Conservation (phyloP, 2,329 filamentous ascomycete species). For the Pseudogymnoascus sp. region DNA sequence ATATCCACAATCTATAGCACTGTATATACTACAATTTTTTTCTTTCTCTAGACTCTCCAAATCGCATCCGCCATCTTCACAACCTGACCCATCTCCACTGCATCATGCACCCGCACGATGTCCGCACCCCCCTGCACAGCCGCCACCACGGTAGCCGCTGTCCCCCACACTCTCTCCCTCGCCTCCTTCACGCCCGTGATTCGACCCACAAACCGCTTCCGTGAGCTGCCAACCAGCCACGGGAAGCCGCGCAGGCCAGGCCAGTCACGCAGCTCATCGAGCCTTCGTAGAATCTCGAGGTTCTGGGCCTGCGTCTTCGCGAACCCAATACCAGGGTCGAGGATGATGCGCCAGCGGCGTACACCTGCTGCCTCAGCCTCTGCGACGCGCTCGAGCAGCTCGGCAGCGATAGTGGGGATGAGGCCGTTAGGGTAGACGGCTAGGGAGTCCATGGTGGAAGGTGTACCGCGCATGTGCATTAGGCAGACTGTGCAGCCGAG, state of each 20-base stretch:
- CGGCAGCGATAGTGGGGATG: constrained; percentile 47
- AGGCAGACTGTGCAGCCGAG: constrained; percentile 72
- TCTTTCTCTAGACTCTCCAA: constrained; percentile 46
- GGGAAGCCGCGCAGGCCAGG: constrained; percentile 64
- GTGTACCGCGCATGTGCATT: constrained; percentile 69
- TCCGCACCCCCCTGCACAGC: constrained; percentile 84
- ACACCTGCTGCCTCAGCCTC: constrained; percentile 77
- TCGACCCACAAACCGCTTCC: constrained; percentile 82
- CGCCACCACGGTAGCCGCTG: constrained; percentile 79
- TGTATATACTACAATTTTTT: constrained; percentile 1
- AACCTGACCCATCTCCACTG: constrained; percentile 77
- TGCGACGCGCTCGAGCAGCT: constrained; percentile 56
- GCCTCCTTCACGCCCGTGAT: constrained; percentile 71
- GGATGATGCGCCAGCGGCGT: constrained; percentile 85
- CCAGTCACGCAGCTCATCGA: constrained; percentile 59
- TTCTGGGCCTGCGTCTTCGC: constrained; percentile 81
- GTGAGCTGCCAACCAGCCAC: constrained; percentile 83
- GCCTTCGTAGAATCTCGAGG: constrained; percentile 64
- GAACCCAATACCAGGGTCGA: constrained; percentile 92
- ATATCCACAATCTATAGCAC: constrained; percentile 6
- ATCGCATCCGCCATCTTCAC: constrained; percentile 89
- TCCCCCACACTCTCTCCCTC: constrained; percentile 71
- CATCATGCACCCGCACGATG: constrained; percentile 88
- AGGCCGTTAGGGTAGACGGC: constrained; percentile 52
- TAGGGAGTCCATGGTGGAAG: constrained; percentile 58